These are phyloP conservation scores for Saccharomyces mikatae DNA, from an alignment of 805 yeast species.

Conservation along the genomic window DNA sequence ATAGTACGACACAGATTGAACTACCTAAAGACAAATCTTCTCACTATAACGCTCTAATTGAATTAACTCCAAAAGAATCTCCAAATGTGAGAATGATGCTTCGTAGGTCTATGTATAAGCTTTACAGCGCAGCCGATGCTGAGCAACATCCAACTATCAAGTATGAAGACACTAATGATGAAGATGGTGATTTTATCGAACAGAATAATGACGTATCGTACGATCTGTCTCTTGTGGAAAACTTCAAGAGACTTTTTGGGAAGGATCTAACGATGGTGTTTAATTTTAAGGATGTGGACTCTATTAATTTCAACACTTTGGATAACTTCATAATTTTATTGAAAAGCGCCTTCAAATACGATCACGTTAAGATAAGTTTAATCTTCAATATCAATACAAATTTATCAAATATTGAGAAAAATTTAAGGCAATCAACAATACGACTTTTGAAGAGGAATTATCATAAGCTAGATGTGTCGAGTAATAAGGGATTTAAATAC, in stretches of 20 bases:
- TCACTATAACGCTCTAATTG: slow-evolving; percentile 23
- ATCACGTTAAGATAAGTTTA: slow-evolving; percentile 21
- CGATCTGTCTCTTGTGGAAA: slow-evolving; percentile 28
- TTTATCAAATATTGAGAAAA: slow-evolving; percentile 28
- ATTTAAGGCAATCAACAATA: slow-evolving; percentile 26
- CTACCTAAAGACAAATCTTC: slow-evolving; percentile 19
- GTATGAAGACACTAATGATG: slow-evolving; percentile 5
- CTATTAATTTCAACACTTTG: slow-evolving; percentile 21
- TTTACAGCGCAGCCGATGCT: slow-evolving; percentile 20
- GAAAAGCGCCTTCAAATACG: slow-evolving; percentile 21
- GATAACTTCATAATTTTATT: slow-evolving; percentile 24
- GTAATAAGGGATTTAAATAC: slow-evolving; percentile 28
- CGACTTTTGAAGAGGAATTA: slow-evolving; percentile 24
- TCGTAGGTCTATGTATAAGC: slow-evolving; percentile 29
- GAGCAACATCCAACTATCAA: slow-evolving; percentile 4
- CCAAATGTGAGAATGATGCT: slow-evolving; percentile 32
- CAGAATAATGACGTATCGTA: slow-evolving; percentile 17
- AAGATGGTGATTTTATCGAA: slow-evolving; percentile 5
- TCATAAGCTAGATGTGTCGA: slow-evolving; percentile 25
- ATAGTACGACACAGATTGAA: slow-evolving; percentile 35
- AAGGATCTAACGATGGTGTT: slow-evolving; percentile 23
- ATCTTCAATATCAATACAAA: slow-evolving; percentile 29
- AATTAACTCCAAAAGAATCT: slow-evolving; percentile 33
- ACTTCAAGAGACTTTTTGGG: slow-evolving; percentile 22
- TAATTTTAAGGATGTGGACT: slow-evolving; percentile 30